Conservation (phyloP, 352 stramenopile genomes). For the Pythium sukuiense region DNA sequence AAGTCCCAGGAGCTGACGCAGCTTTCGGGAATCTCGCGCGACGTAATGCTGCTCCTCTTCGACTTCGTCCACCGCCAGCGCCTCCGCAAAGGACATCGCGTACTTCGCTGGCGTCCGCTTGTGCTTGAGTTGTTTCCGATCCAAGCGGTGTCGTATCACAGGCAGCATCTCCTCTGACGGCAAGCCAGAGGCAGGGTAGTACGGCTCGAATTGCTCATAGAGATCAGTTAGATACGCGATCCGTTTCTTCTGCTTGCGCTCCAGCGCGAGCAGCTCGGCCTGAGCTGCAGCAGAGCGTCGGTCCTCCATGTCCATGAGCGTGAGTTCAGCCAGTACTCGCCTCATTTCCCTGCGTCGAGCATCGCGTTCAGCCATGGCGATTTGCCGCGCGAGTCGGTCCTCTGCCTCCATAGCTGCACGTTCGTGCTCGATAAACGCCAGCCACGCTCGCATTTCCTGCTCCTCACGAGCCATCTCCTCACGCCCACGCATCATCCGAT, state of each 20-base stretch:
- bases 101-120: constrained; percentile 7
- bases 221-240: constrained; percentile 44
- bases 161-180: constrained; percentile 55
- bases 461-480: constrained; percentile 45
- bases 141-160: constrained; percentile 39
- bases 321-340: constrained; percentile 41
- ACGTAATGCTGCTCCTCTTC: constrained; percentile 29
- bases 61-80: constrained; percentile 23
- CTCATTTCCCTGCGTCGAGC: constrained; percentile 34
- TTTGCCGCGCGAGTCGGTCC: constrained; percentile 29
- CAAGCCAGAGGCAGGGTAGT: constrained; percentile 40
- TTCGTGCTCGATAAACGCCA: constrained; percentile 35
- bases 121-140: constrained; percentile 11
- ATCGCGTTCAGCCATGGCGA: constrained; percentile 32
- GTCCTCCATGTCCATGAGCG: constrained; percentile 55
- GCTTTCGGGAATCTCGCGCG: constrained; percentile 27
- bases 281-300: constrained; percentile 33
- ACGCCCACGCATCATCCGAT: constrained; percentile 23
- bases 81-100: constrained; percentile 20
- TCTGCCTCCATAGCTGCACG: constrained; percentile 45
- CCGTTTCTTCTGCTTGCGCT: constrained; percentile 32
- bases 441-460: constrained; percentile 27
- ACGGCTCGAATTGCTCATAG: constrained; percentile 58
- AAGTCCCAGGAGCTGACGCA: constrained; percentile 27
- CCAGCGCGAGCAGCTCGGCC: constrained; percentile 30